Base-by-base conservation (phyloP, 176 grass and related monocot species). In the Rhynchospora pubera region DNA sequence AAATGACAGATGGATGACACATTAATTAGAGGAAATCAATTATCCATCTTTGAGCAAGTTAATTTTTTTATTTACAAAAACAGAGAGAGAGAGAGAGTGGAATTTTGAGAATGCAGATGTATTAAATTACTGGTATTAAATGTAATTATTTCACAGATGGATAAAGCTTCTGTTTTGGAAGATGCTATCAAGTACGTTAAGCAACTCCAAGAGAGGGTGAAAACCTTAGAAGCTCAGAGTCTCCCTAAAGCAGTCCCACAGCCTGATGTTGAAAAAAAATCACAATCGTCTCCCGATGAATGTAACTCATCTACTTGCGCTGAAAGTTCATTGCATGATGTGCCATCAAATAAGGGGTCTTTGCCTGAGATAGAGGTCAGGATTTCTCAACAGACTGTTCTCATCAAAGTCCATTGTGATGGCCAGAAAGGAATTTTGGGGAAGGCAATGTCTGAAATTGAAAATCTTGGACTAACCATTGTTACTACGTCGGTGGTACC, bases 141-240 rank as follows among this genome's bases (percentile, higher is more conserved):
- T 81, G 9, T 62, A 69, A 82, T 24, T 39, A 39, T 39, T 39
- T 87, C 30, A 7, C 80, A 87, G 86, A 87, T 68, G 81, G 86
- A 87, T 57, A 87, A 87, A 70, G 80, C 81, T 23, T 79, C 86
- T 60, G 70, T 87, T 45, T 42, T 87, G 12, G 71, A 30, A 9
- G 80, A 83, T 57, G 86, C 86, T 14, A 84, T 84, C 66, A 66
- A 79, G 70, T 84, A 87, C 6, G 10, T 87, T 30, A 84, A 87
- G 57, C 47, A 77, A 13, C 80, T 87, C 15, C 69, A 84, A 65
- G 80, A 79, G 28, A 83, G 45, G 61, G 70, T 87, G 59, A 50
- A 84, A 57, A 67, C 50, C 28, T 22, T 87, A 28, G 86, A 87
- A 57, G 81, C 82, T 7, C 45, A 87, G 21, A 39, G 48, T 3